Percentiles rank a stretch among this genome's conserved stretches.
Evolutionary conservation across 805 yeast species (phyloP).

Genomic region (Metschnikowia lachancei): DNA sequence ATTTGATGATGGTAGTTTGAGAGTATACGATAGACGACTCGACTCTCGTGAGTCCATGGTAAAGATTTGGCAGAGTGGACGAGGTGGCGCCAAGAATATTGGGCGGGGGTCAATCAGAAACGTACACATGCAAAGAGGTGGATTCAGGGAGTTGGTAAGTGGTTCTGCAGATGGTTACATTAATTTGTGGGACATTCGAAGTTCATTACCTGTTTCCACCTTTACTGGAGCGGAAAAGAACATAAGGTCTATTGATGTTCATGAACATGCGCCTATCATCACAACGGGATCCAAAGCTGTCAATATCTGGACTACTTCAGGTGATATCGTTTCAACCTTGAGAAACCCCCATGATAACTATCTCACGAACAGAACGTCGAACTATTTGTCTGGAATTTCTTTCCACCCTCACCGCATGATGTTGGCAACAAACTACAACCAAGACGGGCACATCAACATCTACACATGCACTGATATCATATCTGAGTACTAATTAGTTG

Average conservation of each 20-base stretch:
- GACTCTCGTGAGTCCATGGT: conserved; percentile 86
- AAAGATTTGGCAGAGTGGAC: conserved; percentile 61
- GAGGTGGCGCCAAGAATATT: conserved; percentile 24
- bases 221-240: conserved; percentile 56
- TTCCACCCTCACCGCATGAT: conserved; percentile 96
- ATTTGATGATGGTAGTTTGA: conserved; percentile 81
- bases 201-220: conserved; percentile 63
- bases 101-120: conserved; percentile 61
- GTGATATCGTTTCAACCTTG: conserved; percentile 65
- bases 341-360: conserved; percentile 46
- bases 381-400: conserved; percentile 61
- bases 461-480: conserved; percentile 44
- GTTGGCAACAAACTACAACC: conserved; percentile 80
- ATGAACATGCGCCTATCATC: conserved; percentile 94
- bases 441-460: conserved; percentile 67
- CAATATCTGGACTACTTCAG: conserved; percentile 82
- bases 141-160: conserved; percentile 81
- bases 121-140: conserved; percentile 96
- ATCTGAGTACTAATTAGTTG: conserved; percentile 27
- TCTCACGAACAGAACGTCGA: conserved; percentile 45
- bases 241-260: conserved; percentile 70
- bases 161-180: conserved; percentile 82
- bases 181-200: conserved; percentile 87
- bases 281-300: conserved; percentile 82
- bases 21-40: conserved; percentile 87